These are phyloP conservation scores for Zalaria sp. DNA, from an alignment of 2,329 filamentous ascomycete genomes.

Conservation along the genomic window DNA sequence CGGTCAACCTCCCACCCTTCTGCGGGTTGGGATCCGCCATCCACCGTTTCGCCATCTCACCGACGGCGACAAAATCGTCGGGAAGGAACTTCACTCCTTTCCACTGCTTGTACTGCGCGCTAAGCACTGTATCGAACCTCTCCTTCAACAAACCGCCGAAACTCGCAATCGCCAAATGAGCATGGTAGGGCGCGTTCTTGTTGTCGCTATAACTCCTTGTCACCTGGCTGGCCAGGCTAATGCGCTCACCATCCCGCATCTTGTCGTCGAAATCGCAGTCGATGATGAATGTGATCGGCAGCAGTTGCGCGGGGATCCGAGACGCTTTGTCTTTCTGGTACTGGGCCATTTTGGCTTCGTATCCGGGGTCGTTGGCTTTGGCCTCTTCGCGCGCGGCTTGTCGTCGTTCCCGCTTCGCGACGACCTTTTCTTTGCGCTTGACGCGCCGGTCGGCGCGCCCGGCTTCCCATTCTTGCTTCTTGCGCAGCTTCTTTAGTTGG, in stretches of 20 bases:
- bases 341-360: slow-evolving; percentile 7
- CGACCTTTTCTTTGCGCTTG: slow-evolving; percentile 43
- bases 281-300: slow-evolving; percentile 69
- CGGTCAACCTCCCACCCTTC: slow-evolving; percentile 42
- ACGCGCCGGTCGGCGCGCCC: slow-evolving; percentile 44
- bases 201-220: slow-evolving; percentile 87
- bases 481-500: slow-evolving; percentile 65
- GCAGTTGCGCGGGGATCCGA: slow-evolving; percentile 31
- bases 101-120: slow-evolving; percentile 63
- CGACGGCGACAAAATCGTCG: slow-evolving; percentile 59
- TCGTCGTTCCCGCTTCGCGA: slow-evolving; percentile 38
- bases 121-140: slow-evolving; percentile 65
- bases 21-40: slow-evolving; percentile 43
- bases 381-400: slow-evolving; percentile 17
- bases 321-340: not conserved
- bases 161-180: slow-evolving; percentile 63
- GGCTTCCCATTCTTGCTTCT: slow-evolving; percentile 62
- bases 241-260: slow-evolving; percentile 76
- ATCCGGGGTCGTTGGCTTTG: not conserved
- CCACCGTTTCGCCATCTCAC: slow-evolving; percentile 47
- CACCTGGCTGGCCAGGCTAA: slow-evolving; percentile 71
- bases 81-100: slow-evolving; percentile 60
- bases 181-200: slow-evolving; percentile 48
- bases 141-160: slow-evolving; percentile 62
- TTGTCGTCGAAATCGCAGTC: slow-evolving; percentile 87